These are phyloP conservation scores for Amylocystis lapponica DNA, from an alignment of 768 basidiomycete species.

Conservation along the genomic window DNA sequence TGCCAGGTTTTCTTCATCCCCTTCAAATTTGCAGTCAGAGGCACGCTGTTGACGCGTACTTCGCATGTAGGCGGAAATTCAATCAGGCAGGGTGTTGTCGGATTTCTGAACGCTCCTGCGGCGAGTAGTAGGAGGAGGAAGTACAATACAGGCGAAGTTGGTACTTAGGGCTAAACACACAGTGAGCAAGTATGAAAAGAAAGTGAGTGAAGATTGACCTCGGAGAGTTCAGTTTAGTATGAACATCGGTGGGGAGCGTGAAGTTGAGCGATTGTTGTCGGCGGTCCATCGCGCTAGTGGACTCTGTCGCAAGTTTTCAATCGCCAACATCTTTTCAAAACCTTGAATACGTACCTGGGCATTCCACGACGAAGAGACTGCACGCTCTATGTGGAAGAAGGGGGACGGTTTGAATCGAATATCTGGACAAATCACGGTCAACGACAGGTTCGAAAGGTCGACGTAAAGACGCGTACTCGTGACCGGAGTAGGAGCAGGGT, in stretches of 20 bases:
- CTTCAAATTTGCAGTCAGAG: conserved; percentile 72
- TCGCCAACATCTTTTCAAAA: conserved; percentile 2
- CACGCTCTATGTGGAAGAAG: conserved; percentile 64
- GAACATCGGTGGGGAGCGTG: conserved; percentile 59
- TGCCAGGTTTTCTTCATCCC: conserved; percentile 95
- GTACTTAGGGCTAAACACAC: conserved; percentile 49
- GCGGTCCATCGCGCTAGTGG: conserved; percentile 72
- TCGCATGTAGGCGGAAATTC: conserved; percentile 93
- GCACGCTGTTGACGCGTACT: conserved; percentile 73
- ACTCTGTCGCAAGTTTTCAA: conserved; percentile 43
- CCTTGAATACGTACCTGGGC: conserved; percentile 53
- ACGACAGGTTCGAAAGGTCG: conserved; percentile 5
- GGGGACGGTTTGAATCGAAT: conserved; percentile 80
- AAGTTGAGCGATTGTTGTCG: conserved; percentile 58
- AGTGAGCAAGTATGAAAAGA: too few relatives aligned
- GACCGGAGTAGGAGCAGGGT: conserved; percentile 23
- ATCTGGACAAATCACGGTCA: conserved; percentile 32
- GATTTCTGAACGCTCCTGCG: conserved; percentile 43
- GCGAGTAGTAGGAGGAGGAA: conserved; percentile 66
- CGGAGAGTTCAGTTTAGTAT: conserved; percentile 49
- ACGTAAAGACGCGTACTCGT: conserved; percentile 15
- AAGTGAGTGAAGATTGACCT: conserved; percentile 42
- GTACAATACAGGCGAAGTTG: conserved; percentile 89
- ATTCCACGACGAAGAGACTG: conserved; percentile 65
- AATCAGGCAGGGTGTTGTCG: conserved; percentile 57